phyloP scores from a whole-genome alignment of 75 land plant genomes.

The Chamaecyparis obtusa region DNA sequence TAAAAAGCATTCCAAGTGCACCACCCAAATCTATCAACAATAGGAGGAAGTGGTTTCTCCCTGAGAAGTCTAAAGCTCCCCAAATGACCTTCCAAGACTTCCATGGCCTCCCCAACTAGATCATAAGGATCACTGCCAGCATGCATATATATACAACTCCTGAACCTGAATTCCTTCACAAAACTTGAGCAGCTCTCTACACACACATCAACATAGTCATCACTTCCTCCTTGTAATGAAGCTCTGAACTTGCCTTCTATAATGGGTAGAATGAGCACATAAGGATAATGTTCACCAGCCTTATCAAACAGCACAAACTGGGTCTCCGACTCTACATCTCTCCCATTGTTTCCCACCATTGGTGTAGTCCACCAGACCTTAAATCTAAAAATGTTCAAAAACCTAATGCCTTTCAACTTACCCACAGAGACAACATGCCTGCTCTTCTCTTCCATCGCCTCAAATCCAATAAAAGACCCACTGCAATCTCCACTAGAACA shows the following conservation, averaged over 20 bases:
- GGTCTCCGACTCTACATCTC: constrained; percentile 56
- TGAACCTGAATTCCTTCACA: constrained; percentile 29
- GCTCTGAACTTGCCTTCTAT: constrained; percentile 56
- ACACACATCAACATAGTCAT: constrained; percentile 35
- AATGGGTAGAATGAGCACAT: constrained; percentile 50
- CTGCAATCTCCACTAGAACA: constrained; percentile 17
- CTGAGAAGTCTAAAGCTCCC: constrained; percentile 48
- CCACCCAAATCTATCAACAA: constrained; percentile 78
- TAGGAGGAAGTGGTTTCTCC: constrained; percentile 37
- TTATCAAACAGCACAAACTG: constrained; percentile 51
- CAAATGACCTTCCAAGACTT: constrained; percentile 9
- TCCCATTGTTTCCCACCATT: constrained; percentile 47
- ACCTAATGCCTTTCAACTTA: constrained; percentile 29
- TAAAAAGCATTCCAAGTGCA: constrained; percentile 84
- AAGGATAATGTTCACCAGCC: constrained; percentile 20
- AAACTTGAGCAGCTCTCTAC: constrained; percentile 57
- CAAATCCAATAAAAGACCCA: constrained; percentile 55
- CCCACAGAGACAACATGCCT: constrained; percentile 37
- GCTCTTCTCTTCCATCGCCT: constrained; percentile 19
- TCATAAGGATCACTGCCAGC: constrained; percentile 48
- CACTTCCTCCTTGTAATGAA: constrained; percentile 41
- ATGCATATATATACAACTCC: constrained; percentile 51
- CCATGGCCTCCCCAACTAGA: constrained; percentile 47
- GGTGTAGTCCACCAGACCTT: constrained; percentile 71
- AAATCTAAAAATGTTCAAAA: constrained; percentile 61